These are phyloP conservation scores for Solanum chaucha DNA, from an alignment of 257 asterid genomes.

Conservation along the genomic window DNA sequence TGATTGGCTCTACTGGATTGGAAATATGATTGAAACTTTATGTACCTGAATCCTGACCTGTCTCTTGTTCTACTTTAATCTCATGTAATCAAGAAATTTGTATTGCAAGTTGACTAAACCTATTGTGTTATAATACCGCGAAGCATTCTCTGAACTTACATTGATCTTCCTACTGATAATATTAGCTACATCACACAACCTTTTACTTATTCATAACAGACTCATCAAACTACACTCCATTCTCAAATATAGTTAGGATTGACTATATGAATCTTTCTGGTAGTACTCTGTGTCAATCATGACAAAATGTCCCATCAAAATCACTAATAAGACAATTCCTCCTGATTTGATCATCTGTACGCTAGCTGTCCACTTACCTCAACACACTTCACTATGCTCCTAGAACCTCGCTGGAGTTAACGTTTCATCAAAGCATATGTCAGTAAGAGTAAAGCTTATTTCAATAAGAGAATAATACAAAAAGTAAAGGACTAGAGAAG, in stretches of 20 bases:
- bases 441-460: background rate
- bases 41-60: background rate
- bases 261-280: background rate
- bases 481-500: background rate
- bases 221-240: background rate
- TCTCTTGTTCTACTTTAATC: background rate
- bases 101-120: background rate
- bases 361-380: background rate
- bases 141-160: background rate
- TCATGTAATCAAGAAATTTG: background rate
- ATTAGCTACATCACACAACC: background rate
- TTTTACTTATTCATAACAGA: background rate
- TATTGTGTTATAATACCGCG: background rate
- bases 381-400: background rate
- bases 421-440: background rate
- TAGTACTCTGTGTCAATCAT: background rate
- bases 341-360: background rate
- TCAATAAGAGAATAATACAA: background rate
- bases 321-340: background rate
- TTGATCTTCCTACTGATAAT: background rate
- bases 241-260: background rate
- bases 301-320: background rate
- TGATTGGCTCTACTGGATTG: constrained; percentile 34
- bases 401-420: background rate
- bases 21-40: constrained; percentile 15